Evolutionary conservation across 2,329 filamentous ascomycete species (phyloP).

Genomic region (Alternaria sp.): DNA sequence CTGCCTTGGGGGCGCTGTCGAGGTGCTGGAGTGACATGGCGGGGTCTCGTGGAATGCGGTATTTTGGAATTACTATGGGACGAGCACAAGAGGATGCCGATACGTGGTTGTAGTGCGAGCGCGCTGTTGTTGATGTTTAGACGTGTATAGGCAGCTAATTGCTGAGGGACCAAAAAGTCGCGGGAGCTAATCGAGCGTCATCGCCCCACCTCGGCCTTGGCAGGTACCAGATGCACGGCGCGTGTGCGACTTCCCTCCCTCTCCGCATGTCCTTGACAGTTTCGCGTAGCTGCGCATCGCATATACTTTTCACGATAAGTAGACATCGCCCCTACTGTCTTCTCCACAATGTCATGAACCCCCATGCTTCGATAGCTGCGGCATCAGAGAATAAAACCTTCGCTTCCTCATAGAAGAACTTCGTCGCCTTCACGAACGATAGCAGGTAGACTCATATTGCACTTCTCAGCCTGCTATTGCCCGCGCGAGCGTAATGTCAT

Average conservation of each 20-base stretch:
- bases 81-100: not conserved
- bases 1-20: slow-evolving; percentile 60
- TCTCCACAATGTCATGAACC: slow-evolving; percentile 30
- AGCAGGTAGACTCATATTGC: not conserved
- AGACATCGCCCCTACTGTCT: not conserved
- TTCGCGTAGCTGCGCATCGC: not conserved
- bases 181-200: slow-evolving; percentile 24
- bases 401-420: not conserved
- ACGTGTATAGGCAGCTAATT: slow-evolving; percentile 2
- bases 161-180: slow-evolving; percentile 24
- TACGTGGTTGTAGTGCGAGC: not conserved
- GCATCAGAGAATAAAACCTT: not conserved
- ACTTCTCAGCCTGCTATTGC: not conserved
- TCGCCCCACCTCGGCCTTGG: slow-evolving; percentile 14
- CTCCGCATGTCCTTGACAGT: not conserved
- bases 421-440: not conserved
- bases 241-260: not conserved
- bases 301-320: not conserved
- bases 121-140: not conserved
- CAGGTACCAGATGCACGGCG: slow-evolving; percentile 11
- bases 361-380: not conserved
- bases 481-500: slow-evolving; percentile 39
- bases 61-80: not conserved
- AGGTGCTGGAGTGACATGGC: slow-evolving; percentile 58
- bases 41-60: not conserved